phyloP scores from a whole-genome alignment of 768 basidiomycete genomes.

The Galerina marginata region DNA sequence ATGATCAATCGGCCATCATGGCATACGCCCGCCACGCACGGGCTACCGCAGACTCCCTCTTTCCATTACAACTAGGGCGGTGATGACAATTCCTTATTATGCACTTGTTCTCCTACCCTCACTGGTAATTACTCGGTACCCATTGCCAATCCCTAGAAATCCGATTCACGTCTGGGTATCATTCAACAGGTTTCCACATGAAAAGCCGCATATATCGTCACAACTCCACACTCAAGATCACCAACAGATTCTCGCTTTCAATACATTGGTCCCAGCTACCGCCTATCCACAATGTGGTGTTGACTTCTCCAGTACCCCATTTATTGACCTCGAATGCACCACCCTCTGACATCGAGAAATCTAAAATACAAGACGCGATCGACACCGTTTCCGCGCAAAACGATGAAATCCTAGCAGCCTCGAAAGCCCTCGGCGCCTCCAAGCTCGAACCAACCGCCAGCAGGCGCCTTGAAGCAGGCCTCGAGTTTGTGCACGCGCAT shows the following conservation, averaged over 20 bases:
- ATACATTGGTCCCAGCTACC: background rate
- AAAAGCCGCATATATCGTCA: too few relatives aligned
- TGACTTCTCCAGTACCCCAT: slow-evolving; percentile 16
- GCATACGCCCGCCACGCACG: too few relatives aligned
- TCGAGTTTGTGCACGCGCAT: slow-evolving; percentile 11
- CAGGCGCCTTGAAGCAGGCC: slow-evolving; percentile 7
- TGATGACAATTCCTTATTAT: too few relatives aligned
- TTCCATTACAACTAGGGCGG: too few relatives aligned
- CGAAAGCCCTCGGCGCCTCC: background rate
- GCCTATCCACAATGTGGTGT: background rate
- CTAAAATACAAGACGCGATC: slow-evolving; percentile 8
- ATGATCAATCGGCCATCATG: too few relatives aligned
- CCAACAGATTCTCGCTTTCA: background rate
- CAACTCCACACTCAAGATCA: too few relatives aligned
- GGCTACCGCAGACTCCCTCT: too few relatives aligned
- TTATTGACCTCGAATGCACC: slow-evolving; percentile 12
- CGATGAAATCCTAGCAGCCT: background rate
- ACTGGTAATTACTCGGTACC: too few relatives aligned
- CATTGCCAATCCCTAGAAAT: too few relatives aligned
- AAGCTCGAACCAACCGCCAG: background rate
- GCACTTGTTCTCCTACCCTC: too few relatives aligned
- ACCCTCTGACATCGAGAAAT: slow-evolving; percentile 14
- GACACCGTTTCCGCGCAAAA: slow-evolving; percentile 12
- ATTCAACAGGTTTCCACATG: too few relatives aligned
- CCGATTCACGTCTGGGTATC: too few relatives aligned